A percentile compares a stretch with the other conserved stretches of the same genome.
These are phyloP conservation scores for Solanum appendiculatum DNA, from an alignment of 257 asterid genomes.

Conservation along the genomic window DNA sequence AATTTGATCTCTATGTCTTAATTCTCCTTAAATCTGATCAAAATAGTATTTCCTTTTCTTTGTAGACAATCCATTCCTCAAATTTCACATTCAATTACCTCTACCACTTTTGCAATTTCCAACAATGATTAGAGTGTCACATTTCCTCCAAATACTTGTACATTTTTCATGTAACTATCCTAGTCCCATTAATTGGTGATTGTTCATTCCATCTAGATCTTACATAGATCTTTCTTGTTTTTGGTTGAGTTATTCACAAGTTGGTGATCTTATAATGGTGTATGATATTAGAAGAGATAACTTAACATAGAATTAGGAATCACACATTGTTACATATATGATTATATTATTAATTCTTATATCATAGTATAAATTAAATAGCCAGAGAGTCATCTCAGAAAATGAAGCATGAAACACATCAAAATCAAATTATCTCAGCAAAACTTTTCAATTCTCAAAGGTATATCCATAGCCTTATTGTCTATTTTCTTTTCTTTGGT, in stretches of 20 bases:
- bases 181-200: background rate
- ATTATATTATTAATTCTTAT: background rate
- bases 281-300: background rate
- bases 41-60: background rate
- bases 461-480: constrained; percentile 31
- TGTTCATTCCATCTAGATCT: background rate
- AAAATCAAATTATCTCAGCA: background rate
- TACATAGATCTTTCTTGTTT: background rate
- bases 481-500: constrained; percentile 53
- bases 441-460: constrained; percentile 18
- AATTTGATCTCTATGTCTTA: background rate
- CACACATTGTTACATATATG: background rate
- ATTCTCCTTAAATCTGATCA: background rate
- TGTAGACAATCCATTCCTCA: background rate
- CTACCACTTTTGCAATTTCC: background rate
- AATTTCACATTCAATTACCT: background rate
- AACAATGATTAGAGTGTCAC: background rate
- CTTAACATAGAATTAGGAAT: background rate
- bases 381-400: background rate
- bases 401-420: constrained; percentile 13
- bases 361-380: background rate
- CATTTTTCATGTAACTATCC: background rate
- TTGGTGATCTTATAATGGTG: background rate
- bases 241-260: background rate
- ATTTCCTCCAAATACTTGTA: background rate